A percentile compares a stretch with the other conserved stretches of the same genome.
Evolutionary conservation across 2,329 filamentous ascomycete species (phyloP).

Genomic region (Pezizomycotina sp.): DNA sequence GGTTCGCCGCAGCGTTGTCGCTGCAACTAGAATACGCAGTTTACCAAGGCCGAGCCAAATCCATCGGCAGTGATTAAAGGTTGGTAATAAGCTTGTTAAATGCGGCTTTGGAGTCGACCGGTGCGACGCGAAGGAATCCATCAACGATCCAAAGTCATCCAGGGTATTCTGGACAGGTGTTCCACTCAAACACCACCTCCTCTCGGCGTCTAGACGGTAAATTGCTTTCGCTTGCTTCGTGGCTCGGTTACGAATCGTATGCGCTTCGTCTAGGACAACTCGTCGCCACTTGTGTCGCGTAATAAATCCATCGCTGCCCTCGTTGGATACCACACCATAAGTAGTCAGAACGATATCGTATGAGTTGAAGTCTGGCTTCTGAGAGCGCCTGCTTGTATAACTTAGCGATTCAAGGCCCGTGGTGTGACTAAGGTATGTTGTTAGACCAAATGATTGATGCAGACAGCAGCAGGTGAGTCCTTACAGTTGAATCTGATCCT

Average conservation of each 20-base stretch:
- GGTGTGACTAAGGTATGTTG: conserved; percentile 21
- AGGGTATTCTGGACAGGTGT: conserved; percentile 32
- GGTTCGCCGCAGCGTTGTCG: conserved; percentile 27
- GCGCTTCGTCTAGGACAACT: conserved; percentile 32
- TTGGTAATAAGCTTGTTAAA: no score
- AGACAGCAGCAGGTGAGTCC: neutral
- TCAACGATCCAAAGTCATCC: conserved; percentile 30
- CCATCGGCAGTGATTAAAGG: no score
- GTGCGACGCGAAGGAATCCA: conserved; percentile 28
- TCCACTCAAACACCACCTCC: conserved; percentile 32
- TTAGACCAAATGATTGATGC: conserved; percentile 1
- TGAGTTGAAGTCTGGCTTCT: conserved; percentile 11
- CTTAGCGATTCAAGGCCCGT: conserved; percentile 12
- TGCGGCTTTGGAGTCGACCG: no score
- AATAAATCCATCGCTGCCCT: conserved; percentile 18
- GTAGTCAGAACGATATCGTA: conserved; percentile 27
- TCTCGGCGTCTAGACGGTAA: conserved; percentile 22
- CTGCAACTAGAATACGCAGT: conserved; percentile 23
- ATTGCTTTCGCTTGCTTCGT: conserved; percentile 27
- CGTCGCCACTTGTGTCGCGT: conserved; percentile 26
- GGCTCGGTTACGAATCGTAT: conserved; percentile 28
- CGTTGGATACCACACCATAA: conserved; percentile 26
- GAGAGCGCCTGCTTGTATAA: conserved; percentile 24
- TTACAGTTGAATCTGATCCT: conserved; percentile 25
- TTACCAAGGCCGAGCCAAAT: conserved; percentile 19